Conservation (phyloP, 2,329 filamentous ascomycete species). For the Aureobasidium pullulans region DNA sequence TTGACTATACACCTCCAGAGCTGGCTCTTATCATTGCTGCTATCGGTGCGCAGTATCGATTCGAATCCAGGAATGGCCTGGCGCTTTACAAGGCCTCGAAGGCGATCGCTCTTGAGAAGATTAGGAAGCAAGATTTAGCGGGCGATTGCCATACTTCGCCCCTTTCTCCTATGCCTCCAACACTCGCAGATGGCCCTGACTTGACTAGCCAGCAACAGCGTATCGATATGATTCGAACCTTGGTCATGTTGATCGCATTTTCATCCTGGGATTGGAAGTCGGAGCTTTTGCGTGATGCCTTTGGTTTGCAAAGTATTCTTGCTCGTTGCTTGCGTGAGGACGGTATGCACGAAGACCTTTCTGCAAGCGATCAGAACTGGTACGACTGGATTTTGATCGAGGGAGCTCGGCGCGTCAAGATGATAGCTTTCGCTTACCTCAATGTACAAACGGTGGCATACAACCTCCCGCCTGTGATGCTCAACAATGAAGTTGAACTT, state of each 20-base stretch:
- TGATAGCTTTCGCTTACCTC: constrained; percentile 42
- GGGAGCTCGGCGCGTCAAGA: neutral
- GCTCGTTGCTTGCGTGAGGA: constrained; percentile 50
- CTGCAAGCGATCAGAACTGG: constrained; percentile 22
- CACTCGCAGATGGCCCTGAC: neutral
- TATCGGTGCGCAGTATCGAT: constrained; percentile 58
- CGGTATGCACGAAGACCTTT: constrained; percentile 49
- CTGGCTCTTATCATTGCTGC: constrained; percentile 60
- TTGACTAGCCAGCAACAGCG: neutral
- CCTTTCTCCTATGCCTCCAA: neutral
- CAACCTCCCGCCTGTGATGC: constrained; percentile 52
- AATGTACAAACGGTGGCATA: constrained; percentile 57
- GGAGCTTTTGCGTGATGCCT: constrained; percentile 49
- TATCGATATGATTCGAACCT: constrained; percentile 24
- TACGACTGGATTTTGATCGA: neutral
- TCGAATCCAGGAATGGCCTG: constrained; percentile 45
- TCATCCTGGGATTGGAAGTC: constrained; percentile 54
- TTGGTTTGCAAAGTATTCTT: constrained; percentile 50
- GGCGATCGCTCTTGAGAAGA: constrained; percentile 22
- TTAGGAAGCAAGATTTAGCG: neutral
- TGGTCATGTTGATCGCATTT: constrained; percentile 53
- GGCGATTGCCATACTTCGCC: no score
- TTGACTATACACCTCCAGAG: constrained; percentile 57
- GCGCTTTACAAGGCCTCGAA: constrained; percentile 52
- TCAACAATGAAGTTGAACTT: neutral